Evolutionary conservation across 352 stramenopile species (phyloP), one percentile per base, ranked within the genome.

Genomic region (Phytophthora tentaculata): DNA sequence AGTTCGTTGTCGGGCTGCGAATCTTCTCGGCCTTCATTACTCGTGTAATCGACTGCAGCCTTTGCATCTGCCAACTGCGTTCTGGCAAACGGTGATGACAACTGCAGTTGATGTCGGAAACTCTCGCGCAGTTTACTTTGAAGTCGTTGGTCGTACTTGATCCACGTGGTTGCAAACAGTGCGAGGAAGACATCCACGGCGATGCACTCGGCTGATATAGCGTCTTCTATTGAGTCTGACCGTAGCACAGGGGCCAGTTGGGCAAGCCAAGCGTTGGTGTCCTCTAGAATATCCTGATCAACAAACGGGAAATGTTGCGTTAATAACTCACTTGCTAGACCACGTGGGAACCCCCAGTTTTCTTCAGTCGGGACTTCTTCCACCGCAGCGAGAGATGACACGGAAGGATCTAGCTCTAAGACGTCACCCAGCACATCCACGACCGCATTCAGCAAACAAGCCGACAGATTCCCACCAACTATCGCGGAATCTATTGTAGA

Each of bases 351-450:
- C 6, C 61, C 54, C 82, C 82, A 90, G n/a, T 16, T 67, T 5
- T 56, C 51, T 61, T 74, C 67, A 2, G 16, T 45, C 13, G 44
- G 35, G 17, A 73, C 60, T 39, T 73, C 26, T 28, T 80, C 51
- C 3, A 86, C 70, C 3, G 81, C 73, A 35, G 76, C 64, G 2
- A 88, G 61, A 12, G 74, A 76, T 12, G 20, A 1, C 4, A 79
- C 56, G 5, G 69, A 32, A 29, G 69, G 45, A 41, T 91, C 85
- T 16, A 91, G 59, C 61, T 93, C 85, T 16, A 91, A 62, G 5
- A 89, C 41, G 56, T 93, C 85, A n/a, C 79, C 79, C 2, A 93
- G 61, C 23, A 87, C 63, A 56, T 93, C 85, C 5, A 91, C 45
- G 5, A 89, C 37, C 1, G 75, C 74, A 65, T 84, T 78, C 23